Percentiles rank a stretch among this genome's conserved stretches.
Evolutionary conservation across 306 rosid genomes (phyloP).

Genomic region (Adenanthera pavonina): DNA sequence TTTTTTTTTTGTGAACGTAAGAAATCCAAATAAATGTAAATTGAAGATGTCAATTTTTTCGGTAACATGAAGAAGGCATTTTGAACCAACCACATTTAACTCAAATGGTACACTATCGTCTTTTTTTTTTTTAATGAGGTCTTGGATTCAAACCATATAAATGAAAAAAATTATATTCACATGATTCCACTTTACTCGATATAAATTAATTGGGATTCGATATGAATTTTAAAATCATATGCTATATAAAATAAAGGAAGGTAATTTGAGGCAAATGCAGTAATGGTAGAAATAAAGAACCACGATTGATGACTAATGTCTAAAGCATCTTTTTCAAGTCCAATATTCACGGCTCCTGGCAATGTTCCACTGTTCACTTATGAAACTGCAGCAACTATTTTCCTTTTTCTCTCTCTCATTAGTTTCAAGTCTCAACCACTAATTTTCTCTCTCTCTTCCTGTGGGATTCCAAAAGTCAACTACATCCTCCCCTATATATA

Average conservation of each 20-base stretch:
- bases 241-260: not conserved
- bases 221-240: too few relatives aligned
- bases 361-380: conserved; percentile 54
- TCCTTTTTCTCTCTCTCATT: not conserved
- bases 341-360: conserved; percentile 37
- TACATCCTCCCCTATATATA: conserved; percentile 37
- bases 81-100: too few relatives aligned
- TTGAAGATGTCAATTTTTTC: too few relatives aligned
- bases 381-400: conserved; percentile 18
- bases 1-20: too few relatives aligned
- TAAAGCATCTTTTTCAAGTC: conserved; percentile 37
- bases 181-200: too few relatives aligned
- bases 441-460: conserved; percentile 28
- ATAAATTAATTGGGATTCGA: too few relatives aligned
- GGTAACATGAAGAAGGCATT: too few relatives aligned
- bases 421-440: conserved; percentile 40
- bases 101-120: too few relatives aligned
- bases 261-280: conserved; percentile 4
- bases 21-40: too few relatives aligned
- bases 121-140: too few relatives aligned
- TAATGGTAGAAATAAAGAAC: conserved; percentile 20
- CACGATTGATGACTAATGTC: conserved; percentile 42
- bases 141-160: too few relatives aligned
- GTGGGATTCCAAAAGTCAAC: conserved; percentile 56
- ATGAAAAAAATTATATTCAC: too few relatives aligned